Conservation (phyloP, 2,329 filamentous ascomycete species). For the Amylocarpus encephaloides region DNA sequence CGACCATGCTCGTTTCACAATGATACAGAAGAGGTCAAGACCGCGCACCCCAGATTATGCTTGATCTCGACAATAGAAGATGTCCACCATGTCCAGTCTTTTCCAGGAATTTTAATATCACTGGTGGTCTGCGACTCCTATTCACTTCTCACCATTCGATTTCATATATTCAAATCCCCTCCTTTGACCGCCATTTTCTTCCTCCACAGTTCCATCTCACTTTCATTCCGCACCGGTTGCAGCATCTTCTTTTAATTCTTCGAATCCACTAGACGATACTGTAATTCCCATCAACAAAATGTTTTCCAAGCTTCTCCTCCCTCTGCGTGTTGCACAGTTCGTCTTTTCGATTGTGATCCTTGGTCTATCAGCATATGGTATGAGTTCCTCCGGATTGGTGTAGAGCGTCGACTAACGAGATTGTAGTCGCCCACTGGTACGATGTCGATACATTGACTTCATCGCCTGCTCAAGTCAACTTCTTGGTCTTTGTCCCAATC, state of each 20-base stretch:
- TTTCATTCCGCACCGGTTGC: constrained; percentile 19
- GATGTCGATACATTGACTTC: constrained; percentile 46
- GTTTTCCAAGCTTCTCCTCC: constrained; percentile 36
- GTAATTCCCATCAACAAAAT: constrained; percentile 27
- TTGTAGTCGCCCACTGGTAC: constrained; percentile 54
- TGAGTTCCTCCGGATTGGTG: background rate
- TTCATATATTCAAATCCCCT: constrained; percentile 1
- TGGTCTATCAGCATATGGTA: constrained; percentile 45
- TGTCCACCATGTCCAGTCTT: constrained; percentile 6
- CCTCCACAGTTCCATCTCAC: constrained; percentile 2
- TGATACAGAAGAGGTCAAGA: constrained; percentile 18
- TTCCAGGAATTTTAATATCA: constrained; percentile 17
- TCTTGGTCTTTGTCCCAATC: constrained; percentile 48
- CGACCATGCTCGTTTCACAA: constrained; percentile 14
- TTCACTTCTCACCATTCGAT: constrained; percentile 4
- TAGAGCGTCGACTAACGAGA: constrained; percentile 15
- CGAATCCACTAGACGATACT: constrained; percentile 2
- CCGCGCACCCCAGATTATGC: constrained; percentile 17
- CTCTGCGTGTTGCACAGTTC: constrained; percentile 41
- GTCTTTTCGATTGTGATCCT: constrained; percentile 41
- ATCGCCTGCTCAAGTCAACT: constrained; percentile 52
- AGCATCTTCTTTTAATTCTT: constrained; percentile 8
- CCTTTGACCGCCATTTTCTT: background rate
- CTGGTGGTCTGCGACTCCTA: constrained; percentile 20
- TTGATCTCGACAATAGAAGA: constrained; percentile 9